Evolutionary conservation across 768 basidiomycete genomes (phyloP), one percentile per base, ranked within the genome.

Genomic region (Tricholoma flavovirens): DNA sequence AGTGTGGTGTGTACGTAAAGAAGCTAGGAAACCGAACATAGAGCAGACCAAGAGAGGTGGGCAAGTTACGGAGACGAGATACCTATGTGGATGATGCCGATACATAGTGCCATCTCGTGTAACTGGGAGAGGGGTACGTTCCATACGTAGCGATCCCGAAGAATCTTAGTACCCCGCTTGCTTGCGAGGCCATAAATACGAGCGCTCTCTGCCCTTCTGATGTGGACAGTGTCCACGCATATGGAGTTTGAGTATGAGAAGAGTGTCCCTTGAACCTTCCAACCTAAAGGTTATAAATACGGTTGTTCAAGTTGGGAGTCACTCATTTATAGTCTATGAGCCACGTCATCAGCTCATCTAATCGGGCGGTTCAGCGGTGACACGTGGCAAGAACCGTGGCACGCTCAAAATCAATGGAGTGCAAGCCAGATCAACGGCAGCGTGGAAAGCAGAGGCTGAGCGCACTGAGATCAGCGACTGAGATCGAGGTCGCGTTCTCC

Each of bases 251-350:
- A 56, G 38, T 40, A 58, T 40, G 53, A 54, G 42, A 33, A 51
- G 57, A 56, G 33, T 42, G 59, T 64, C 52, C 58, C 51, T 30
- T 22, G 48, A 26, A 57, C 57, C 56, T 57, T 51, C 53, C 14
- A 49, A 51, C 53, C 32, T 51, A 32, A 53, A 64, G 59, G 59
- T 57, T 51, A 61, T 62, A 62, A 57, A 62, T n/a, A n/a, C n/a
- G n/a, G n/a, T n/a, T n/a, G n/a, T n/a, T n/a, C n/a, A n/a, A n/a
- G n/a, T 56, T 52, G 29, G 53, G 48, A 46, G n/a, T 48, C 46
- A 49, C 46, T n/a, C n/a, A 7, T 17, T 7, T 30, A 22, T 56
- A 19, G 33, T 53, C 1, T 19, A 45, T 22, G 19, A 35, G 11
- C 17, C 22, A 32, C 17, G 53, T 33, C 19, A 55, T 9, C 30